A percentile compares a stretch with the other conserved stretches of the same genome.
Evolutionary conservation across 2,329 filamentous ascomycete genomes (phyloP).

Genomic region (Fusarium keratoplasticum): DNA sequence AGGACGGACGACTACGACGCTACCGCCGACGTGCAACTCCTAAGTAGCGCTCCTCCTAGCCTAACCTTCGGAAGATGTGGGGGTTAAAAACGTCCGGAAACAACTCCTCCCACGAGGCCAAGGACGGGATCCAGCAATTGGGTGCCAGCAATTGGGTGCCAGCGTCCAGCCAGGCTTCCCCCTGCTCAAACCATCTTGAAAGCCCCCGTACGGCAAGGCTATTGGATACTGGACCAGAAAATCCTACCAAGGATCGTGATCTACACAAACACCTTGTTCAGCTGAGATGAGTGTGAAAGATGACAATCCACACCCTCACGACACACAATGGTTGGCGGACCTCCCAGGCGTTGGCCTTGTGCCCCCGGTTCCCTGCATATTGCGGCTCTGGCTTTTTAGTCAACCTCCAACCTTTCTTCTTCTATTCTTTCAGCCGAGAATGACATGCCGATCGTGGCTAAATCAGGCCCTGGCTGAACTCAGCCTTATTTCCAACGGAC

Average conservation of each 20-base stretch:
- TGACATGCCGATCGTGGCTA: constrained; percentile 35
- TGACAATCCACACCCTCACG: constrained; percentile 3
- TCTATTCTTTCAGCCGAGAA: constrained; percentile 33
- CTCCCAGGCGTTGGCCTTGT: neutral
- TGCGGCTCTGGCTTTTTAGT: constrained; percentile 24
- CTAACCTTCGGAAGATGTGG: constrained; percentile 11
- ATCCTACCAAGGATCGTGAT: constrained; percentile 13
- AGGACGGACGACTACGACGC: constrained; percentile 2
- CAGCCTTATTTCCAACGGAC: constrained; percentile 33
- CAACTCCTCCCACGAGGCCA: neutral
- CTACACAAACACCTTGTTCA: constrained; percentile 18
- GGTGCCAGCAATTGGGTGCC: neutral
- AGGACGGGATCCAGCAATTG: neutral
- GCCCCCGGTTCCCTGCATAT: constrained; percentile 24
- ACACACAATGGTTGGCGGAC: constrained; percentile 26
- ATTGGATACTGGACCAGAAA: constrained; percentile 6
- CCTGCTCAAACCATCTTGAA: constrained; percentile 3
- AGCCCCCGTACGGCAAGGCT: neutral
- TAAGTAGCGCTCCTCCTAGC: neutral
- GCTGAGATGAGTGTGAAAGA: constrained; percentile 22
- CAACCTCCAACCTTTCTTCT: constrained; percentile 17
- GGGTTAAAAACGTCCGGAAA: constrained; percentile 2
- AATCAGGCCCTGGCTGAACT: constrained; percentile 15
- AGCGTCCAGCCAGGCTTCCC: neutral
- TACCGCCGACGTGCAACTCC: neutral